A percentile compares a stretch with the other conserved stretches of the same genome.
Conservation (phyloP, 75 land plant genomes). For the Isoetes taiwanensis region DNA sequence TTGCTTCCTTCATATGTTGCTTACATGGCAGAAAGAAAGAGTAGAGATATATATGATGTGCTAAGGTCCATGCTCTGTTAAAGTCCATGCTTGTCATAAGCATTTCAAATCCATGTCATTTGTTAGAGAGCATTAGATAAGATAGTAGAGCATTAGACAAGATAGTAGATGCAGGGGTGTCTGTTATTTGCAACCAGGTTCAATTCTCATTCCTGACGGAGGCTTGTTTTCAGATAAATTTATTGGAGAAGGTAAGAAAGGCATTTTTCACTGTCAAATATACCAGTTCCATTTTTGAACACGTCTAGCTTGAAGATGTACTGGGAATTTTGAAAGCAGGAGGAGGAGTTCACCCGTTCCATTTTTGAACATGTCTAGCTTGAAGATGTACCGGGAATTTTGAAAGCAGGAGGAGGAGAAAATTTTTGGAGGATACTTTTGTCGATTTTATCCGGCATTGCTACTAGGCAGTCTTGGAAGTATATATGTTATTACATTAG, state of each 20-base stretch:
- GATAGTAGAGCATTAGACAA: too few relatives aligned
- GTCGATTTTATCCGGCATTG: constrained; percentile 13
- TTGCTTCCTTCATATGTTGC: too few relatives aligned
- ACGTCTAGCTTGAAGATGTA: constrained; percentile 34
- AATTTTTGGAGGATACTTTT: constrained; percentile 20
- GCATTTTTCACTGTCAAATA: constrained; percentile 1
- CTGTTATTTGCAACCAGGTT: too few relatives aligned
- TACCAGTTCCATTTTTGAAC: constrained; percentile 13
- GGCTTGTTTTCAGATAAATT: constrained; percentile 20
- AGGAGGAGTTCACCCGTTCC: constrained; percentile 8
- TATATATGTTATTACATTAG: constrained; percentile 14
- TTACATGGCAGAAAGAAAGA: too few relatives aligned
- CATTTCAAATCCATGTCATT: too few relatives aligned
- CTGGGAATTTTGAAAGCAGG: too few relatives aligned
- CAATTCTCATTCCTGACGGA: too few relatives aligned
- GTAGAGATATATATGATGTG: too few relatives aligned
- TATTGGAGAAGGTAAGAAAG: constrained; percentile 7
- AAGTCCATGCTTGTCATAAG: too few relatives aligned
- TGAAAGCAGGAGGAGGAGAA: constrained; percentile 30
- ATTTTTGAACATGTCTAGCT: constrained; percentile 26
- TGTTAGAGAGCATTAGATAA: too few relatives aligned
- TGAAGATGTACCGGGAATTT: constrained; percentile 27
- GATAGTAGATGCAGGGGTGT: too few relatives aligned
- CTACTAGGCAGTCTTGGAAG: constrained; percentile 13
- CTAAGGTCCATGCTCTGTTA: too few relatives aligned